Percentiles rank a stretch among this genome's conserved stretches.
Evolutionary conservation across 2,329 filamentous ascomycete genomes (phyloP).

Genomic region (Cladosporium sp.): DNA sequence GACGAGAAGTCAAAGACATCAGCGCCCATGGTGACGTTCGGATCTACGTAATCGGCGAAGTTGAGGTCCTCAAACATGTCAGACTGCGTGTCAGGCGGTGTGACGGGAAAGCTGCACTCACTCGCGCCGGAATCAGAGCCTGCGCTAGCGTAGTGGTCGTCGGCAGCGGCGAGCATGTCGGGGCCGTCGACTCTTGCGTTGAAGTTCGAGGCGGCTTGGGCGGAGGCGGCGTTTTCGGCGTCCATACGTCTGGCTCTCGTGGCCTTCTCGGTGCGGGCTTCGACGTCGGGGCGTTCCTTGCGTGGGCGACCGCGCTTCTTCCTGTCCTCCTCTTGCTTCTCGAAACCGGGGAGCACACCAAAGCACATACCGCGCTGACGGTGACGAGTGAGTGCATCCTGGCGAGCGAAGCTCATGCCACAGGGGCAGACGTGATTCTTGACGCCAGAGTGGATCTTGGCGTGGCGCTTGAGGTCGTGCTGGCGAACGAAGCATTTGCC

Average conservation of each 20-base stretch:
- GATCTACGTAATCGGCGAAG: slow-evolving; percentile 14
- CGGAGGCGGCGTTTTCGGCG: slow-evolving; percentile 14
- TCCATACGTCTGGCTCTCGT: slow-evolving; percentile 47
- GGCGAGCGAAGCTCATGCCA: slow-evolving; percentile 88
- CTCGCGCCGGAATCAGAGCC: slow-evolving; percentile 26
- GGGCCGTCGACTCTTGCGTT: slow-evolving; percentile 6
- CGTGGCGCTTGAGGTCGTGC: slow-evolving; percentile 94
- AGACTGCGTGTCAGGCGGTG: slow-evolving; percentile 26
- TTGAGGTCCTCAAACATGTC: slow-evolving; percentile 23
- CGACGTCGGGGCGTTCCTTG: slow-evolving; percentile 58
- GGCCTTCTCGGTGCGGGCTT: slow-evolving; percentile 55
- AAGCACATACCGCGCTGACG: slow-evolving; percentile 95
- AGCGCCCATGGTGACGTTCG: slow-evolving; percentile 26
- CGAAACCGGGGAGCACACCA: slow-evolving; percentile 77
- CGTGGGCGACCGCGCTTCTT: slow-evolving; percentile 63
- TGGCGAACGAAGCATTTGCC: slow-evolving; percentile 95
- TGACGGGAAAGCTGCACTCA: slow-evolving; percentile 30
- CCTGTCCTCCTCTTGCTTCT: slow-evolving; percentile 54
- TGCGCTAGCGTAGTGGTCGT: slow-evolving; percentile 14
- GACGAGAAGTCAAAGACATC: slow-evolving; percentile 20
- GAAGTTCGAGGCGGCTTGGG: not conserved
- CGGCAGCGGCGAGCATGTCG: slow-evolving; percentile 13
- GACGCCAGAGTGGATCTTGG: slow-evolving; percentile 94
- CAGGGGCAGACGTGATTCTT: slow-evolving; percentile 95
- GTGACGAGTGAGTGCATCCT: slow-evolving; percentile 92